Conservation (phyloP, 441 rosid genomes). For the Macaranga tanarius region DNA sequence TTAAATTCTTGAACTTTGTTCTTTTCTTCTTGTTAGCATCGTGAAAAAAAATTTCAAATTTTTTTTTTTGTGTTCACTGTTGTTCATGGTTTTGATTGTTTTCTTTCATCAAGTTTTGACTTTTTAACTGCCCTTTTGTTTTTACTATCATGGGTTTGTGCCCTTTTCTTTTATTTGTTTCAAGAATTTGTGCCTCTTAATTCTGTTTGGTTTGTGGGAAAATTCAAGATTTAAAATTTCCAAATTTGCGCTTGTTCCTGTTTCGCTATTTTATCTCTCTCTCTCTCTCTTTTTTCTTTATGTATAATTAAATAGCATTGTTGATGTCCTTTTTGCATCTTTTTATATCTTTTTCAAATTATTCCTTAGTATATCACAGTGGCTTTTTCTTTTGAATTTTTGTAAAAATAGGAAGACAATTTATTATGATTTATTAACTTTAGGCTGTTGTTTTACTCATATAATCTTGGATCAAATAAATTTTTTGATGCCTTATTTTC, state of each 20-base stretch:
- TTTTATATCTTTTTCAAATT: slow-evolving; percentile 12
- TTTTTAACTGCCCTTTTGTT: slow-evolving; percentile 18
- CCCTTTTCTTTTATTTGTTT: not conserved
- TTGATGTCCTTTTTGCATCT: not conserved
- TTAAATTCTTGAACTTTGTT: slow-evolving; percentile 9
- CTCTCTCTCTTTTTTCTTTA: not conserved
- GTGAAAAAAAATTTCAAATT: not conserved
- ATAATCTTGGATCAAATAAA: not conserved
- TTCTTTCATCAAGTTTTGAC: not conserved
- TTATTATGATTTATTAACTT: not conserved
- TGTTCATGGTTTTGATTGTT: not conserved
- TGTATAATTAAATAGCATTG: not conserved
- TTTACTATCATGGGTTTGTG: slow-evolving; percentile 6
- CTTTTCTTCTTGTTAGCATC: slow-evolving; percentile 6
- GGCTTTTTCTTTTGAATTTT: slow-evolving; percentile 2
- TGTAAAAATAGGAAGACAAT: not conserved
- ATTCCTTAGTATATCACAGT: not conserved
- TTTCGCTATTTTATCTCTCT: not conserved
- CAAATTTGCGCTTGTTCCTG: slow-evolving; percentile 6
- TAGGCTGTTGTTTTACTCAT: slow-evolving; percentile 6
- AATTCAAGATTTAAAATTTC: slow-evolving; percentile 6
- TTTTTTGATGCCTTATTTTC: not conserved
- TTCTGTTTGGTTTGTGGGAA: slow-evolving; percentile 26
- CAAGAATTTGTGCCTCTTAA: slow-evolving; percentile 5
- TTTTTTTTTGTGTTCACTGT: not conserved